Evolutionary conservation across 331 rosid species (phyloP).

Genomic region (Malus hybrid): DNA sequence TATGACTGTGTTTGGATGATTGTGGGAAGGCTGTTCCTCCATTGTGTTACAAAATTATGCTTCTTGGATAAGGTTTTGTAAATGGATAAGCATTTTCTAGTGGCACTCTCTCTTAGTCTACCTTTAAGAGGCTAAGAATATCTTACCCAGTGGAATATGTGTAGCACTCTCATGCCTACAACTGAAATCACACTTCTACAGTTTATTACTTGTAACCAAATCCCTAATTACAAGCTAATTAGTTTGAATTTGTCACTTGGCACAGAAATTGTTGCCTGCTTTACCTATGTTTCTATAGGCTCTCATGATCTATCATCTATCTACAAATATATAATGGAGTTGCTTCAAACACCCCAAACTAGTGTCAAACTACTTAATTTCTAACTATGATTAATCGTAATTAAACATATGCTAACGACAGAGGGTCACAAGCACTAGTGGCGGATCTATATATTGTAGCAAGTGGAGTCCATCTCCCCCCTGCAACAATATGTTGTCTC

Average conservation of each 20-base stretch:
- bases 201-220: not conserved
- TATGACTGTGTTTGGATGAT: conserved; percentile 17
- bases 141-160: no score
- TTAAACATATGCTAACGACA: not conserved
- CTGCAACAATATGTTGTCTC: not conserved
- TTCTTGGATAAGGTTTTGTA: conserved; percentile 14
- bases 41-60: conserved; percentile 22
- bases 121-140: no score
- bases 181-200: not conserved
- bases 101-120: not conserved
- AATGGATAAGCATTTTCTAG: conserved; percentile 5
- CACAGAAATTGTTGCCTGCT: not conserved
- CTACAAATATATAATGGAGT: not conserved
- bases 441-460: not conserved
- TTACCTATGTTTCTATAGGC: not conserved
- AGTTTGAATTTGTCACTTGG: not conserved
- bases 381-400: not conserved
- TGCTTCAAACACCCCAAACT: not conserved
- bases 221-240: not conserved
- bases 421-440: not conserved
- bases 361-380: not conserved
- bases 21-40: conserved; percentile 27
- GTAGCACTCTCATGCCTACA: not conserved
- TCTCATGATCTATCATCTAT: not conserved
- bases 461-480: not conserved